A percentile compares a stretch with the other conserved stretches of the same genome.
phyloP scores from a whole-genome alignment of 495 filamentous ascomycete species.

The Penicillium diatomitis region DNA sequence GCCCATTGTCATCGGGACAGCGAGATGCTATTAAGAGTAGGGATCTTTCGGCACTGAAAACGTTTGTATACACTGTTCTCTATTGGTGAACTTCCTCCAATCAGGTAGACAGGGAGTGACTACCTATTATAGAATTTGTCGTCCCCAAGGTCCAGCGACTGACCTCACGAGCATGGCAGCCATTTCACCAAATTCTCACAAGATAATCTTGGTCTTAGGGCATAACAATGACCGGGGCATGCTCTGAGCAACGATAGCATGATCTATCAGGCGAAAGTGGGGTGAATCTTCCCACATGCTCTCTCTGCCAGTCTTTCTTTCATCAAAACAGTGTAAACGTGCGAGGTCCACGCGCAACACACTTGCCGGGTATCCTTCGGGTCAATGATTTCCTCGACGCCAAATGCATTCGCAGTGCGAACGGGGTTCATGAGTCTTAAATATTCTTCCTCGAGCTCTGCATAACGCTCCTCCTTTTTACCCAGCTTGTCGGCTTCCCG shows the following conservation, averaged over 20 bases:
- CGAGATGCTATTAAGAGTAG: too few relatives aligned
- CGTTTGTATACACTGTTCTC: too few relatives aligned
- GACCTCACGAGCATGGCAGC: too few relatives aligned
- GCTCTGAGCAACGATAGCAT: not conserved
- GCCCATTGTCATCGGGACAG: too few relatives aligned
- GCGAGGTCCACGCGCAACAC: constrained; percentile 42
- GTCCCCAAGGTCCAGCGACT: too few relatives aligned
- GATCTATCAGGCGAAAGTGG: constrained; percentile 30
- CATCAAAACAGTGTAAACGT: constrained; percentile 45
- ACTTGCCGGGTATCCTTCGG: constrained; percentile 47
- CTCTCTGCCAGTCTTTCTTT: constrained; percentile 39
- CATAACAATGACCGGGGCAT: too few relatives aligned
- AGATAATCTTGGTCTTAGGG: too few relatives aligned
- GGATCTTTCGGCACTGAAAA: too few relatives aligned
- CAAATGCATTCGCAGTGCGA: constrained; percentile 54
- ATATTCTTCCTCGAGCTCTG: constrained; percentile 51
- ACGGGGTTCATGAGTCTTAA: constrained; percentile 53
- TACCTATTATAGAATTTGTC: too few relatives aligned
- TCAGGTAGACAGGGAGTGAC: too few relatives aligned
- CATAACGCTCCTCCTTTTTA: constrained; percentile 39
- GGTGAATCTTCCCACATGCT: constrained; percentile 42
- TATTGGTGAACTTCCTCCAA: too few relatives aligned
- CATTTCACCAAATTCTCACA: too few relatives aligned
- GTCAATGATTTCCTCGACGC: constrained; percentile 56
- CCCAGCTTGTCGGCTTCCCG: constrained; percentile 43